A percentile compares a stretch with the other conserved stretches of the same genome.
phyloP scores from a whole-genome alignment of 306 rosid species.

The Gillenia trifoliata region DNA sequence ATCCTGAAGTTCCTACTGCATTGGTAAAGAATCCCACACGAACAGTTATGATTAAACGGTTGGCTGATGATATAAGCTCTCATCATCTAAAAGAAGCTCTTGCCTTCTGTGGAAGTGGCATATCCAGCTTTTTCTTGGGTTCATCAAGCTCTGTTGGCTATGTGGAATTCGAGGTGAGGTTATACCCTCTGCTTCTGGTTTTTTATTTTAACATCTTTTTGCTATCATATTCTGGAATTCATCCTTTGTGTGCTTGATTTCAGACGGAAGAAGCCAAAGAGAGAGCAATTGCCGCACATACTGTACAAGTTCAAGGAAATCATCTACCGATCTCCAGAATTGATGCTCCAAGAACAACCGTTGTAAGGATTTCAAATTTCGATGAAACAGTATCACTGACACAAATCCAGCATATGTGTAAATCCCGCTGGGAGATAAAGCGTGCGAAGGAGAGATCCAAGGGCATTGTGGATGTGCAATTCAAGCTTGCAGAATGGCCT shows the following conservation, averaged over 20 bases:
- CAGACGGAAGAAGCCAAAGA: slow-evolving; percentile 32
- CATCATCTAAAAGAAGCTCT: slow-evolving; percentile 20
- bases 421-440: not conserved
- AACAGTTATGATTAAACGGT: slow-evolving; percentile 17
- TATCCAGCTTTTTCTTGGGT: slow-evolving; percentile 11
- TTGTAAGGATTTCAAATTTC: slow-evolving; percentile 12
- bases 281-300: slow-evolving; percentile 17
- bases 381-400: too few relatives aligned
- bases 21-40: slow-evolving; percentile 14
- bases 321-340: slow-evolving; percentile 15
- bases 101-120: slow-evolving; percentile 18
- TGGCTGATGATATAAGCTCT: slow-evolving; percentile 19
- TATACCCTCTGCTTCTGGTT: not conserved
- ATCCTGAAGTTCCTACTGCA: slow-evolving; percentile 14
- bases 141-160: slow-evolving; percentile 24
- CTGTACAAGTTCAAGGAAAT: slow-evolving; percentile 13
- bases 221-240: slow-evolving; percentile 5
- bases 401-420: not conserved
- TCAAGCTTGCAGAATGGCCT: slow-evolving; percentile 27
- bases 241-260: not conserved
- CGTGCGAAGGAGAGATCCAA: not conserved
- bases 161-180: slow-evolving; percentile 27
- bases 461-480: slow-evolving; percentile 8
- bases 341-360: slow-evolving; percentile 29
- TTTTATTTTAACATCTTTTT: too few relatives aligned